Conservation (phyloP, 495 filamentous ascomycete species). For the Penicillium paxilli region DNA sequence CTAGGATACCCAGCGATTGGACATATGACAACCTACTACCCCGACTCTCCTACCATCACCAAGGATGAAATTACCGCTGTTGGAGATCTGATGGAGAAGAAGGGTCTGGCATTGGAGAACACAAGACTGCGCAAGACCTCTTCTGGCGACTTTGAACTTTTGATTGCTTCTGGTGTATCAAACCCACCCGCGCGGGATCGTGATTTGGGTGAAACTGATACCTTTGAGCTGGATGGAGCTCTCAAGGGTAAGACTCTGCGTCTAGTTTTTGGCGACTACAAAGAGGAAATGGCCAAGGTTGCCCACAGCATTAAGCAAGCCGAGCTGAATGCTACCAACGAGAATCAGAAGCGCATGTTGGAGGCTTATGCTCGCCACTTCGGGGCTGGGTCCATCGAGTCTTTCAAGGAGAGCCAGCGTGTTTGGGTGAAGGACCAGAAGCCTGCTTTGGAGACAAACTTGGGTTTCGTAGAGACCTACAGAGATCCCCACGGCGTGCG, state of each 20-base stretch:
- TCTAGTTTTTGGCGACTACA: constrained; percentile 82
- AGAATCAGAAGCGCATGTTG: constrained; percentile 83
- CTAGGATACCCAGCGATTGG: constrained; percentile 81
- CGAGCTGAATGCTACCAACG: constrained; percentile 74
- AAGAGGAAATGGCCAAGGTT: constrained; percentile 77
- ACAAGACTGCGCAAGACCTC: constrained; percentile 78
- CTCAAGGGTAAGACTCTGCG: constrained; percentile 70
- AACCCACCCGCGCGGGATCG: constrained; percentile 59
- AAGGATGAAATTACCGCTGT: constrained; percentile 78
- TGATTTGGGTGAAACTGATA: constrained; percentile 67
- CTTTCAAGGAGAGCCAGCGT: constrained; percentile 88
- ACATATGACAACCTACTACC: constrained; percentile 92
- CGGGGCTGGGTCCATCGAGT: constrained; percentile 75
- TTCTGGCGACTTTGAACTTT: constrained; percentile 71
- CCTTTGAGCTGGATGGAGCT: constrained; percentile 61
- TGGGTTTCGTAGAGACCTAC: constrained; percentile 97
- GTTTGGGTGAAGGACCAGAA: constrained; percentile 92
- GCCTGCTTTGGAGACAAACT: constrained; percentile 84
- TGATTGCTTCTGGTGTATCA: constrained; percentile 74
- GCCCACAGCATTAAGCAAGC: constrained; percentile 70
- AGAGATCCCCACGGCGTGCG: constrained; percentile 89
- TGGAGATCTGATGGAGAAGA: constrained; percentile 71
- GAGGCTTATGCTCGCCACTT: constrained; percentile 83
- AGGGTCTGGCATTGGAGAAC: constrained; percentile 78
- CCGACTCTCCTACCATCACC: constrained; percentile 80